Evolutionary conservation across 140 eudicot species (phyloP), one percentile per base, ranked within the genome.

Genomic region (Stevia rebaudiana): DNA sequence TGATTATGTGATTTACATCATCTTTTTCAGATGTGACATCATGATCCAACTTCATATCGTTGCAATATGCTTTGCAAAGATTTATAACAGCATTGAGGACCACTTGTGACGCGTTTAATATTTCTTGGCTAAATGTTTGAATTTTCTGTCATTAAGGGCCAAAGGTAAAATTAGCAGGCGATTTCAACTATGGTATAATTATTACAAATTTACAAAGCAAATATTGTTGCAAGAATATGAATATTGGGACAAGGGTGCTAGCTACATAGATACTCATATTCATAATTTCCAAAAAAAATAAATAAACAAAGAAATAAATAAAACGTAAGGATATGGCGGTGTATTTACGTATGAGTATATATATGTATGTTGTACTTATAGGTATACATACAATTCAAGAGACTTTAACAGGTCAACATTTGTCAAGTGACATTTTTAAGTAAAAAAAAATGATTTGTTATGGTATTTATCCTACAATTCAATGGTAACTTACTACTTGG

Each of bases 61-160:
- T 63, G 73, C 81, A 75, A 53, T 85, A 88, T 35, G 84, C 78
- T 79, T 58, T 88, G 81, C 96, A 84, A 58, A 91, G 74, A 56
- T 76, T 80, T 48, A 74, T 83, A 28, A 65, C 84, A 63, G 94
- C 84, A 73, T 85, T 94, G 65, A 92, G 81, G 39, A 82, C 80
- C 43, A 44, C 15, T 48, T 85, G 91, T 22, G 85, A 77, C 3
- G 73, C 84, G 75, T 88, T 88, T 58, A 85, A 58, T 46, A 88
- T 67, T 68, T 92, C 94, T 41, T 83, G 42, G 59, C 84, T 89
- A 66, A 44, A 30, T 46, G 73, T 43, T 24, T 59, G 63, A 48
- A 85, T 81, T 60, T 67, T 83, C 95, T 91, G 95, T 47, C 63
- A 25, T 57, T 55, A 46, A 13, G 51, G 3, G 23, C 9, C 48